Evolutionary conservation across 202 grass and related monocot genomes (phyloP).

Genomic region (Cymbopogon flexuosus): DNA sequence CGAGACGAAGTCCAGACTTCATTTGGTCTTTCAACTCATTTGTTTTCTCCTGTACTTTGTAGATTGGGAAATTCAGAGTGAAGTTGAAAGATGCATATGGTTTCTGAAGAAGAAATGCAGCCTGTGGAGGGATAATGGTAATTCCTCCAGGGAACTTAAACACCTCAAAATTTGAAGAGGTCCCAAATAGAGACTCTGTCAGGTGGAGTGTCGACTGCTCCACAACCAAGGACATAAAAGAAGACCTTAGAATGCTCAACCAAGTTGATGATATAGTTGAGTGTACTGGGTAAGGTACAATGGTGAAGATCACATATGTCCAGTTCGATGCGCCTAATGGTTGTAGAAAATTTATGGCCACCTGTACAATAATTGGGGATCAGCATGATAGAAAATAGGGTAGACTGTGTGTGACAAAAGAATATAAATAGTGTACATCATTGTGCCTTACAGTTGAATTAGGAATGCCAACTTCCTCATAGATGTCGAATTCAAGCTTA

Average conservation of each 20-base stretch:
- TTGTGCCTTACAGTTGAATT: constrained; percentile 61
- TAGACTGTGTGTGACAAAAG: neutral
- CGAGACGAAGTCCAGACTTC: constrained; percentile 62
- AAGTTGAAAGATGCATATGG: constrained; percentile 79
- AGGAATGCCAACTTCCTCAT: constrained; percentile 73
- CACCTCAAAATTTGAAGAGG: constrained; percentile 64
- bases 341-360: constrained; percentile 60
- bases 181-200: constrained; percentile 64
- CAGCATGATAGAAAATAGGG: constrained; percentile 1
- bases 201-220: constrained; percentile 67
- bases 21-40: constrained; percentile 80
- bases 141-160: constrained; percentile 81
- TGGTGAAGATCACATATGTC: constrained; percentile 69
- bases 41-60: constrained; percentile 58
- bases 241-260: constrained; percentile 76
- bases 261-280: constrained; percentile 56
- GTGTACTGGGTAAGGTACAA: constrained; percentile 74
- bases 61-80: constrained; percentile 73
- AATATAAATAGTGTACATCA: neutral
- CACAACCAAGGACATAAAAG: constrained; percentile 67
- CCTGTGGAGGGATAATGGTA: constrained; percentile 82
- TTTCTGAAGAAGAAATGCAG: constrained; percentile 73
- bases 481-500: constrained; percentile 88
- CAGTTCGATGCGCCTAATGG: constrained; percentile 47
- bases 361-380: constrained; percentile 39